Base-by-base conservation (phyloP, 768 basidiomycete genomes). In the Termitomyces sp. region DNA sequence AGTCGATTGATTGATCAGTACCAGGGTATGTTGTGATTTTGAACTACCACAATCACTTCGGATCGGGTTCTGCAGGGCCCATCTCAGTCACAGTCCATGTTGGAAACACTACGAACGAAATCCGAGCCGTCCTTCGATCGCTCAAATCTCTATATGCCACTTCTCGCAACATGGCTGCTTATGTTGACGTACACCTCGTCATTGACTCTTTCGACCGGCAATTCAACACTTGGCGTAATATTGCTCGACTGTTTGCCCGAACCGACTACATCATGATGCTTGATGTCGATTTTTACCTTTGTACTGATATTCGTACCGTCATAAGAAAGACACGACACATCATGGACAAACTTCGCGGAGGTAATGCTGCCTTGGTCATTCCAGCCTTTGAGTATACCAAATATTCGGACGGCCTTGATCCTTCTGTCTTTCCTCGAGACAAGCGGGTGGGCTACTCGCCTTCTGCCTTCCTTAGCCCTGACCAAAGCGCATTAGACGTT, bases 141-240 rank as follows among this genome's bases (percentile, higher is more conserved):
- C 77, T 94, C 30, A 84, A 87, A 65, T 75, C 74, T 6, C 75
- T 94, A 46, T 89, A 93, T 73, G 76, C 77, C 5, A 83, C 87
- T 8, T 85, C 85, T 3, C 82, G 82, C 1, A 77, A 73, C 56
- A 88, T 94, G 82, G 74, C 82, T 48, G 74, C 71, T 30, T 85
- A 82, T 65, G 90, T 94, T 52, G 93, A 95, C 69, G 84, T 95
- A 13, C 93, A 95, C 68, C 84, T 95, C 53, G 87, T 95, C 33
- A 77, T 94, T 63, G 91, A 93, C 65, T 80, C 83, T 3, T 89
- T 88, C 63, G 87, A 88, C 61, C 83, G 92, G 5, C 90, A 93
- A 69, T 88, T 95, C 78, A 95, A 95, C 71, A 85, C 89, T 26
- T 95, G 92, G 90, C 81, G 93, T 36, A 95, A 95, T 69, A 82